Evolutionary conservation across 495 filamentous ascomycete species (phyloP).

Genomic region (Xylaria telfairii): DNA sequence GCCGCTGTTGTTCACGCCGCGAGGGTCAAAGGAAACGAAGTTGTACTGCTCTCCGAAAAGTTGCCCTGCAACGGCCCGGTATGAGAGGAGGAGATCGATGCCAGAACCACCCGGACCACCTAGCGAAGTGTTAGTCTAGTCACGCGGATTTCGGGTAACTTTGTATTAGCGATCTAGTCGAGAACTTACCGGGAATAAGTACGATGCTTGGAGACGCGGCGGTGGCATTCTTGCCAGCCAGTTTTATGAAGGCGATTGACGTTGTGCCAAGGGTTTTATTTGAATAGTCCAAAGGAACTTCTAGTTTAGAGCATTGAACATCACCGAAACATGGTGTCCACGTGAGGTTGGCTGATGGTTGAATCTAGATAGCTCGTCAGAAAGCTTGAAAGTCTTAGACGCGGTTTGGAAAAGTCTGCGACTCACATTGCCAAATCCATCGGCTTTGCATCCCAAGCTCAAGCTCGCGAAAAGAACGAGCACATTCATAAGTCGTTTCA

Average conservation of each 20-base stretch:
- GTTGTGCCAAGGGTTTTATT: constrained; percentile 31
- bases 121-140: constrained; percentile 28
- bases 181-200: constrained; percentile 42
- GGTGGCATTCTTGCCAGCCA: constrained; percentile 36
- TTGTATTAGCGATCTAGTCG: constrained; percentile 27
- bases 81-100: constrained; percentile 24
- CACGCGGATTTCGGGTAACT: constrained; percentile 32
- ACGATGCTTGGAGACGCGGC: constrained; percentile 38
- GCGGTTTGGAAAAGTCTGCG: constrained; percentile 37
- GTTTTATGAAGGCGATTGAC: constrained; percentile 38
- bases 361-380: constrained; percentile 36
- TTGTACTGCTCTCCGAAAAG: constrained; percentile 39
- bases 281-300: constrained; percentile 41
- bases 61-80: constrained; percentile 22
- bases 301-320: constrained; percentile 37
- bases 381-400: constrained; percentile 32
- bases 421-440: constrained; percentile 31
- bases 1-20: constrained; percentile 42
- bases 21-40: constrained; percentile 42
- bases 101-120: constrained; percentile 44
- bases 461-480: constrained; percentile 19
- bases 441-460: constrained; percentile 22
- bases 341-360: constrained; percentile 28
- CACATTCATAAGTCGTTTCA: constrained; percentile 25
- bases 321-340: constrained; percentile 40